phyloP scores from a whole-genome alignment of 495 filamentous ascomycete genomes.

The Glonium stellatum region DNA sequence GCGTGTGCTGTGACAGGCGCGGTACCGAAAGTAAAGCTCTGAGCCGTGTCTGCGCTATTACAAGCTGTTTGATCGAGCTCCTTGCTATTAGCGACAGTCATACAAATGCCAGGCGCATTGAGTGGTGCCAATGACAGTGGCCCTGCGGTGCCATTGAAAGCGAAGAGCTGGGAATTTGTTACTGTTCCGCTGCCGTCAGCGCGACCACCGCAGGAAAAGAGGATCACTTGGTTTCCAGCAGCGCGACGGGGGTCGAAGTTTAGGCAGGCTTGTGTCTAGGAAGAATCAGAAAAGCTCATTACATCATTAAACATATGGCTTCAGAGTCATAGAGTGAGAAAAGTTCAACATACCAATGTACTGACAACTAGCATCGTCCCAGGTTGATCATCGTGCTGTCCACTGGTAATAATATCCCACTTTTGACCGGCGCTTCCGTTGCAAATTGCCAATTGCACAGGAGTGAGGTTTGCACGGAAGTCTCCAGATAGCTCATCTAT shows the following conservation, averaged over 20 bases:
- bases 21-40: conserved; percentile 43
- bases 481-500: conserved; percentile 50
- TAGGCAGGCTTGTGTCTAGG: conserved; percentile 48
- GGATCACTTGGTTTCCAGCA: conserved; percentile 42
- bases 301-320: neutral
- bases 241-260: conserved; percentile 48
- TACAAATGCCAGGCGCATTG: conserved; percentile 41
- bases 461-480: conserved; percentile 52
- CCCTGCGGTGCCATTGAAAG: conserved; percentile 39
- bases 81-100: conserved; percentile 40
- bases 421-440: conserved; percentile 44
- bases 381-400: conserved; percentile 43
- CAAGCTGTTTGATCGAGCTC: conserved; percentile 42
- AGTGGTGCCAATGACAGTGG: conserved; percentile 40
- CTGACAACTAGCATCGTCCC: conserved; percentile 46
- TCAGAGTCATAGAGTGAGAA: neutral
- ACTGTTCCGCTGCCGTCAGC: conserved; percentile 47
- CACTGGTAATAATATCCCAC: conserved; percentile 50
- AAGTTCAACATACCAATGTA: conserved; percentile 37
- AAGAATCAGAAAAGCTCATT: neutral
- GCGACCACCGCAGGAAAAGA: conserved; percentile 52
- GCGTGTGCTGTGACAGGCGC: neutral
- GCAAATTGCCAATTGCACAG: conserved; percentile 45
- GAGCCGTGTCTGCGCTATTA: conserved; percentile 36
- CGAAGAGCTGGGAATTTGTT: conserved; percentile 46